Evolutionary conservation across 257 asterid genomes (phyloP).

Genomic region (Solanum microdontum): DNA sequence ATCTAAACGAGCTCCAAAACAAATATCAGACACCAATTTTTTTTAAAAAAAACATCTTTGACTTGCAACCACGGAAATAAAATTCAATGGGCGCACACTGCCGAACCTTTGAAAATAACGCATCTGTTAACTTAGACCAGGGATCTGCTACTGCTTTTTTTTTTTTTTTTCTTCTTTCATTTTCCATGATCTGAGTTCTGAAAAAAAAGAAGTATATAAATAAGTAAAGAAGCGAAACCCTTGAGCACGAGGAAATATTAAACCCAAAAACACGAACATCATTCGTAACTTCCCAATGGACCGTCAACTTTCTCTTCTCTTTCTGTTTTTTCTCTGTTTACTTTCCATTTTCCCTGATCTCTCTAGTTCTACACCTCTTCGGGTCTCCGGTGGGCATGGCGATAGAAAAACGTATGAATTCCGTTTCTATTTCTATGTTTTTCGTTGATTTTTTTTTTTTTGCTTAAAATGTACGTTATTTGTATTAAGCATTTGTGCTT

Average conservation of each 20-base stretch:
- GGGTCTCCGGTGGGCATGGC: slow-evolving; percentile 34
- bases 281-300: background rate
- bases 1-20: accelerated
- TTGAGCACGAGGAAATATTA: background rate
- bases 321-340: slow-evolving; percentile 28
- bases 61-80: background rate
- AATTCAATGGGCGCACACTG: background rate
- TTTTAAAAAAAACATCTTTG: accelerated
- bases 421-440: background rate
- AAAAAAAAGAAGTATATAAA: background rate
- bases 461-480: slow-evolving; percentile 18
- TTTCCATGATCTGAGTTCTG: background rate
- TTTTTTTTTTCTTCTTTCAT: background rate
- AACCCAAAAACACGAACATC: background rate
- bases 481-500: background rate
- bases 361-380: slow-evolving; percentile 10
- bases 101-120: background rate
- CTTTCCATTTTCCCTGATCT: slow-evolving; percentile 10
- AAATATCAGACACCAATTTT: no score
- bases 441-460: background rate
- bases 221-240: background rate
- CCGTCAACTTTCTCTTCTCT: background rate
- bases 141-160: background rate
- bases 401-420: slow-evolving; percentile 4
- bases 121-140: background rate